phyloP scores from a whole-genome alignment of 192 early-diverging fungal species.

The Funneliformis geosporum region DNA sequence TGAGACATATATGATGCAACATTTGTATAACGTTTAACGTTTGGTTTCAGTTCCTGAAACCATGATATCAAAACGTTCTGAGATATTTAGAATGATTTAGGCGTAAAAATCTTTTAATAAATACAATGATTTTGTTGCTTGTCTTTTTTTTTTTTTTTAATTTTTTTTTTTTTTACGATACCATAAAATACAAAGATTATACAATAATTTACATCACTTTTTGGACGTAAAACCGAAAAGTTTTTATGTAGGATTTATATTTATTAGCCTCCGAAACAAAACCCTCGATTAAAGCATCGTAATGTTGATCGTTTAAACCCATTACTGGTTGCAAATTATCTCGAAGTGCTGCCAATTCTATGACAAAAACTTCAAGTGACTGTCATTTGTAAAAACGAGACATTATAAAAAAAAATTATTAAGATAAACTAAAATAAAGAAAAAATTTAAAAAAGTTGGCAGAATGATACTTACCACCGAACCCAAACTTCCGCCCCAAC shows the following conservation, averaged over 20 bases:
- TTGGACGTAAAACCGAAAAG: not conserved
- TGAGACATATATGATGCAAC: no score
- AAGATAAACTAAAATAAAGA: no score
- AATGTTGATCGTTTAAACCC: not conserved
- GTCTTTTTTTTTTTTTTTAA: no score
- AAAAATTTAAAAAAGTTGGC: no score
- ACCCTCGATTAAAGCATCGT: not conserved
- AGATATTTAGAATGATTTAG: no score
- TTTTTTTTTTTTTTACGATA: not conserved
- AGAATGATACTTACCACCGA: not conserved
- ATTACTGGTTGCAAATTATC: not conserved
- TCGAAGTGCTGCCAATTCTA: not conserved
- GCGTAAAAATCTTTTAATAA: no score
- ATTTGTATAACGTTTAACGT: no score
- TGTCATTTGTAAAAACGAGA: not conserved
- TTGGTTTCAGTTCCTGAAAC: no score
- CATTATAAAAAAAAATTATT: no score
- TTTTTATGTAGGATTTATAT: not conserved
- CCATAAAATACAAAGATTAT: not conserved
- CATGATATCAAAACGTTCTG: no score
- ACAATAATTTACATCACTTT: not conserved
- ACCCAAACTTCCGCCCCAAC: not conserved
- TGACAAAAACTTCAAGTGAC: not conserved
- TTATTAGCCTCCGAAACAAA: not conserved
- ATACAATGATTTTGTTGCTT: no score